Base-by-base conservation (phyloP, 176 grass and related monocot genomes). In the Oryza meyeriana region DNA sequence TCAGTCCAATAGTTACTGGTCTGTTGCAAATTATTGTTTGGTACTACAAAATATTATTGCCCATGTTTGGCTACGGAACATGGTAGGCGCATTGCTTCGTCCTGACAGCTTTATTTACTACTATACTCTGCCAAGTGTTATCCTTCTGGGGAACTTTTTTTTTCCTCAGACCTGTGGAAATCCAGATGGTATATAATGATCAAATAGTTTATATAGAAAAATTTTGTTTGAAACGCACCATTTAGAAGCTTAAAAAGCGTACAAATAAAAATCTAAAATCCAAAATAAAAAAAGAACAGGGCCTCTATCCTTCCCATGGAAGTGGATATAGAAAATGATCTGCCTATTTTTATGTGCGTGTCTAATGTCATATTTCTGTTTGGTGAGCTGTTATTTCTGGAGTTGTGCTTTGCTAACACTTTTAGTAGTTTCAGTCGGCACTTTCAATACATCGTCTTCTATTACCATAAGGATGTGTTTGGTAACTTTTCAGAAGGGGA, bases 41-140 rank as follows among this genome's bases (percentile, higher is more conserved):
- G 93, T 65, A 99, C 96, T 79, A 99, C 93, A 57, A 99, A 99
- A 77, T 99, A 99, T 72, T 99, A 99, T 72, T 99, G 96, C 63
- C 93, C 93, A 90, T 88, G 89, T 87, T 75, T 99, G 96, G 93
- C 83, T 95, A 62, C 80, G 85, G 81, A 95, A 95, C 80, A 90
- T 90, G 96, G 96, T 99, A 99, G 59, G 61, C 20, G 20, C 61
- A 31, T 75, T 89, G 22, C 36, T 83, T 73, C 27, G 18, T 79
- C 65, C 30, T 67, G 32, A 81, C 55, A 32, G 10, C 57, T 42
- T 72, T 78, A 35, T 85, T 41, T 89, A 34, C 39, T 39, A 77
- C 1, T 42, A 1, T 24, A 24, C 59, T 84, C 57, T 75, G 76
- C 20, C 45, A 26, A 64, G 11, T 76, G 48, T 16, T 48, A 70